These are phyloP conservation scores for Isatis lusitanica DNA, from an alignment of 441 rosid species.

Conservation along the genomic window DNA sequence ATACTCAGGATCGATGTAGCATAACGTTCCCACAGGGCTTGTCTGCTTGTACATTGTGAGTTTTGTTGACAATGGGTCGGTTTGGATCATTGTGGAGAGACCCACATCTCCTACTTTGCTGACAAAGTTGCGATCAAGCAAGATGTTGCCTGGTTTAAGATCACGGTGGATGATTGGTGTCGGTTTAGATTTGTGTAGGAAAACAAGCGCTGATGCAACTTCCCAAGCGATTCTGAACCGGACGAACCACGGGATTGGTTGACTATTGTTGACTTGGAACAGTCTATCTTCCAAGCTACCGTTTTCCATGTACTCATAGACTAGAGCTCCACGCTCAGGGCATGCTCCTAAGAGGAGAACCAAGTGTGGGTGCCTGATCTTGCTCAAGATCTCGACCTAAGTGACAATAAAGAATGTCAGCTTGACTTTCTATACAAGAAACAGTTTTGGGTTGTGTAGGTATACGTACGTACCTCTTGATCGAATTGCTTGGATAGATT, in stretches of 20 bases:
- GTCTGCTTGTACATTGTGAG: conserved; percentile 52
- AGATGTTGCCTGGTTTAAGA: conserved; percentile 21
- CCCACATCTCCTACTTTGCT: conserved; percentile 51
- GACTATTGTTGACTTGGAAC: conserved; percentile 45
- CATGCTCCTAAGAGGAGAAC: conserved; percentile 95
- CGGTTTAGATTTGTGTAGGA: conserved; percentile 82
- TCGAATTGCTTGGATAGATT: conserved; percentile 58
- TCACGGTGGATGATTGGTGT: conserved; percentile 85
- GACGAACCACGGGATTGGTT: conserved; percentile 82
- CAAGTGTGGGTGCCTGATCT: conserved; percentile 82
- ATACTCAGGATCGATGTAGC: conserved; percentile 90
- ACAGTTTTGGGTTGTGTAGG: conserved; percentile 29
- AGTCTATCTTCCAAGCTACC: conserved; percentile 84
- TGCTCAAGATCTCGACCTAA: conserved; percentile 86
- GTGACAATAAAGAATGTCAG: conserved; percentile 37
- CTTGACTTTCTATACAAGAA: neutral
- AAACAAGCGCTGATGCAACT: conserved; percentile 79
- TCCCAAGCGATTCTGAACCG: conserved; percentile 87
- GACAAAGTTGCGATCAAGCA: conserved; percentile 15
- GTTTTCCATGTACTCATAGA: conserved; percentile 87
- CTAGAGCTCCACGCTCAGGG: conserved; percentile 66
- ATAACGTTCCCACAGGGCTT: conserved; percentile 77
- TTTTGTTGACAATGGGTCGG: conserved; percentile 38
- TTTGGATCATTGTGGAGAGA: conserved; percentile 62
- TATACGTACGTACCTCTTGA: conserved; percentile 77